Base-by-base conservation (phyloP, 78 protist genomes). In the Dictyostelium firmibasis region DNA sequence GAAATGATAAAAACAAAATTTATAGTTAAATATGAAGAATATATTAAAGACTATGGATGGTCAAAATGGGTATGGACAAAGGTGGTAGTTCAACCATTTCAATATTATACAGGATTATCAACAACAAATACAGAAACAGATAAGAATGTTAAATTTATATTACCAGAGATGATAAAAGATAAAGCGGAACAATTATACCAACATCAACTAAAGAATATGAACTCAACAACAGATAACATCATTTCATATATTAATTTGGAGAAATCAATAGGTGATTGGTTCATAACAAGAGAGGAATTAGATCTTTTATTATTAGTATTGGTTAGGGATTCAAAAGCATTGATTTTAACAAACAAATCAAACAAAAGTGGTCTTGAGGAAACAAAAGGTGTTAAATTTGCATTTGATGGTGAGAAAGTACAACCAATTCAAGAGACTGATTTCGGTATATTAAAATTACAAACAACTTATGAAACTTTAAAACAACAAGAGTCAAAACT, bases 381-480 rank as follows among this genome's bases (percentile, higher is more conserved):
- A 16, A 62, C 11, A 36, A 18, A 41, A 35, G 93, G 93, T 67
- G 64, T 88, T 4, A 88, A 88, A 62, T 88, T 88, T 88, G 86
- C 86, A 27, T 14, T 74, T 29, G 81, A 79, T 16, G 86, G 82
- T 27, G 31, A 25, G n/a, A 53, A 64, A 16, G 85, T 79, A 18
- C 25, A 13, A 13, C 27, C 83, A 16, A 67, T 67, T 67, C 27
- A 57, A 38, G 81, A 88, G 7, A 29, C 93, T 6, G 93, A 88
- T 44, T 18, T 64, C 11, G 93, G 93, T 79, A 62, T 79, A 31
- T 29, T 88, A 10, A 29, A 88, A 38, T 67, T 88, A 43, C 44
- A 67, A 10, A 64, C 35, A 9, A 88, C 93, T 2, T 64, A 79
- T 41, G 93, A 88, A 20, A 88, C 38, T 29, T 29, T 88, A 8